Evolutionary conservation across 2,329 filamentous ascomycete genomes (phyloP), one percentile per base, ranked within the genome.

Genomic region (Fusarium sacchari): DNA sequence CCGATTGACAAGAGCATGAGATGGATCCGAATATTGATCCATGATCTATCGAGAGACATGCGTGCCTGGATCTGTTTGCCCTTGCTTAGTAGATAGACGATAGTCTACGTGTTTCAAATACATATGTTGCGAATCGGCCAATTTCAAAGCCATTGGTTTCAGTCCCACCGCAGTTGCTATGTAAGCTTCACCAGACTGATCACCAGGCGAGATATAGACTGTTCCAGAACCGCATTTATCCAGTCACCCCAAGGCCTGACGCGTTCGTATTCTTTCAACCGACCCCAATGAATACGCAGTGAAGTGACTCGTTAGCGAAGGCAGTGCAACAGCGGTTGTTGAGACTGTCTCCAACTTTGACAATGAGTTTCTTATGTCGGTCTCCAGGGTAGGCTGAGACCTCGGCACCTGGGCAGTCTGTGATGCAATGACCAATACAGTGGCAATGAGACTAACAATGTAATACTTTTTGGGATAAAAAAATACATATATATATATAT

Each of bases 1-100:
- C 72, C 72, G 72, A 64, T 75, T 64, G 37, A 37, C 47, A 59
- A 22, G 42, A n/a, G 22, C 46, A 40, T 26, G 22, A 53, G 37
- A 32, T 26, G 47, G 53, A 24, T 46, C 30, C 34, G 24, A 44
- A 46, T 26, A 58, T 36, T 32, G 39, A 63, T 58, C 56, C 60
- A 43, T 32, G 39, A 63, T 58, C 56, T 67, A 43, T 47, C 32
- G 17, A 60, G 53, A 37, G 20, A 13, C 42, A 50, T 34, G 43
- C 37, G 22, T 39, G 26, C 22, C 24, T 61, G 26, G 26, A 26
- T 24, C 36, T 57, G 32, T 64, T 32, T 28, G 17, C 26, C 36
- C 34, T 42, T 42, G 18, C 40, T 50, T 24, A 7, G 12, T 34
- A 30, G 7, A 20, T 46, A 46, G 13, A 13, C 15, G 5, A 10